Base-by-base conservation (phyloP, 2,329 filamentous ascomycete species). In the Arthrobotrys megalospora region DNA sequence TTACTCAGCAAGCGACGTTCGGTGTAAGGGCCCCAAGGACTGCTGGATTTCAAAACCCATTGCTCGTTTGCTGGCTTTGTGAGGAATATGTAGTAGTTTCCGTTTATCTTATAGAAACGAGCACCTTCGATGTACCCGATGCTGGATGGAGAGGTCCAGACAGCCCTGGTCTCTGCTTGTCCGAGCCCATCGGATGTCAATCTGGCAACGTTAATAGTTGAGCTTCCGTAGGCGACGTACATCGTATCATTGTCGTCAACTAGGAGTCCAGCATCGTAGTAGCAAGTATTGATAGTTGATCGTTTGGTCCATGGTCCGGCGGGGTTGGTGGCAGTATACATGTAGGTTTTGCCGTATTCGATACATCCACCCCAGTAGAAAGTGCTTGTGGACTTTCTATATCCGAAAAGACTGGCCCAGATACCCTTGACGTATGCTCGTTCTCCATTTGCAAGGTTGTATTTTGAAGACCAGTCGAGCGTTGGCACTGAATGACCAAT, bases 331-430 rank as follows among this genome's bases (percentile, higher is more conserved):
- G 88, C 85, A 0, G 88, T 88, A 80, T 87, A 90, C 41, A 90
- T 83, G 80, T 88, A 89, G 0, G 88, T 88, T 7, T 85, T 84
- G 36, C 84, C 83, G 62, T 85, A 86, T 48, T 88, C 85, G 65
- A 88, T 84, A 80, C 88, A 90, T 0, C 88, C 89, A 7, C 88
- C 85, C 88, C 88, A 90, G 83, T 89, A 89, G 82, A 86, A 90
- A 0, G 84, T 83, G 0, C 85, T 84, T 32, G 85, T 86, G 36
- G 85, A 87, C 58, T 85, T 80, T 6, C 87, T 85, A 81, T 89
- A 89, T 3, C 86, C 84, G 73, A 90, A 83, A 0, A 86, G 86
- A 0, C 86, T 88, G 0, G 89, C 88, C 87, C 87, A 90, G 5
- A 87, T 89, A 0, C 89, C 88, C 52, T 86, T 84, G 7, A 87